Evolutionary conservation across 1,284 basidiomycete genomes (phyloP).

Genomic region (Phellopilus nigrolimitatus): DNA sequence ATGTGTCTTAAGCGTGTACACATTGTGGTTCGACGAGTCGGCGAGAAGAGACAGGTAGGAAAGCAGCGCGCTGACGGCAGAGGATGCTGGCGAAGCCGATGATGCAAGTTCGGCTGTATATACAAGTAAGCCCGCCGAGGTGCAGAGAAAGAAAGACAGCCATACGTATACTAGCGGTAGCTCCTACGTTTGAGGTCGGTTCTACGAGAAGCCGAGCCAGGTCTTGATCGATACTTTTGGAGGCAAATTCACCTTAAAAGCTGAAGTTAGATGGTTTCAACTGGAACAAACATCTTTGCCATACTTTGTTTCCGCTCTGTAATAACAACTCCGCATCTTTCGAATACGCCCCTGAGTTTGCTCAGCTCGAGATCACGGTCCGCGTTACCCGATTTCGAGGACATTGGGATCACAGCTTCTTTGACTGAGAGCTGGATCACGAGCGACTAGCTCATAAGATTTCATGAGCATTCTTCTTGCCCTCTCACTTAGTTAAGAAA

Average conservation of each 20-base stretch:
- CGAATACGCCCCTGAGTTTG: conserved; percentile 80
- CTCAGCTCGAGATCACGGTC: conserved; percentile 83
- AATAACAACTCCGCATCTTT: conserved; percentile 87
- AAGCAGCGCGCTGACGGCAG: conserved; percentile 78
- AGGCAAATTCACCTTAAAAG: conserved; percentile 72
- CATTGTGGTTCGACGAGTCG: conserved; percentile 78
- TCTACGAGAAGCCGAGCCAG: conserved; percentile 67
- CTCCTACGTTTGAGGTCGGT: conserved; percentile 43
- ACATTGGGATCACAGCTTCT: conserved; percentile 76
- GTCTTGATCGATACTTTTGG: conserved; percentile 83
- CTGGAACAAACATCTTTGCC: conserved; percentile 25
- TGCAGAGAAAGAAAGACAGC: background rate
- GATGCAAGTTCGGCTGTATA: conserved; percentile 72
- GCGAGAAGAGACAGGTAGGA: conserved; percentile 81
- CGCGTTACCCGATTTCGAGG: conserved; percentile 62
- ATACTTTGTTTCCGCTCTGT: conserved; percentile 84
- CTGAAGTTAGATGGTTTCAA: background rate
- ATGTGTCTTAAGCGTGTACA: conserved; percentile 81
- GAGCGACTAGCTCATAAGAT: conserved; percentile 59
- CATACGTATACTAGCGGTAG: conserved; percentile 45
- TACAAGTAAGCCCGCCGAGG: background rate
- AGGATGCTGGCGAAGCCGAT: conserved; percentile 61
- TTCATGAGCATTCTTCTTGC: conserved; percentile 30
- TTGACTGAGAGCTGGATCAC: conserved; percentile 96
- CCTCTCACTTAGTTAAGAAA: conserved; percentile 81